These are phyloP conservation scores for Cytospora leucostoma DNA, from an alignment of 2,329 filamentous ascomycete species.

Conservation along the genomic window DNA sequence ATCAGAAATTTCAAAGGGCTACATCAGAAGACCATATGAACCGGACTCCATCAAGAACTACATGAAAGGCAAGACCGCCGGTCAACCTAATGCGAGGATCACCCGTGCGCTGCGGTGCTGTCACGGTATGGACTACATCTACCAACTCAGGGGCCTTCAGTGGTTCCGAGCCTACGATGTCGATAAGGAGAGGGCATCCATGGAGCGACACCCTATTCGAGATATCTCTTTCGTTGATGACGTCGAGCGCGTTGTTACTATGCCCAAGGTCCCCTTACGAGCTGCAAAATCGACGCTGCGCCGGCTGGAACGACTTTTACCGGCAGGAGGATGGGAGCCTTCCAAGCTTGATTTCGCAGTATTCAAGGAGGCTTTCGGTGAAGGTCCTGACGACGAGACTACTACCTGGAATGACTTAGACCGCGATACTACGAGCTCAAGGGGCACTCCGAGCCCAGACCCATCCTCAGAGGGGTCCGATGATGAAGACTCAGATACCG, in stretches of 20 bases:
- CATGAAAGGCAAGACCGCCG: not conserved
- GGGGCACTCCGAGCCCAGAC: not conserved
- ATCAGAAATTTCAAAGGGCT: not conserved
- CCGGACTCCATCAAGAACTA: not conserved
- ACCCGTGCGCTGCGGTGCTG: not conserved
- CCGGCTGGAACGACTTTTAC: not conserved
- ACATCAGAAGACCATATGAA: not conserved
- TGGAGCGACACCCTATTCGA: not conserved
- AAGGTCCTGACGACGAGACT: not conserved
- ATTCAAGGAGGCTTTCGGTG: not conserved
- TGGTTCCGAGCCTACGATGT: not conserved
- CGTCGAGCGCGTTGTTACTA: not conserved
- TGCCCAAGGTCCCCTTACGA: not conserved
- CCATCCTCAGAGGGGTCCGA: not conserved
- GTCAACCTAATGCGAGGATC: constrained; percentile 13
- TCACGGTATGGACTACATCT: constrained; percentile 10
- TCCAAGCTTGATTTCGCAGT: not conserved
- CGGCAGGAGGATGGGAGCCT: not conserved
- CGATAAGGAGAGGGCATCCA: not conserved
- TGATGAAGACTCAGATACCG: not conserved
- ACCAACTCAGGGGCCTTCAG: not conserved
- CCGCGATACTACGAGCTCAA: not conserved
- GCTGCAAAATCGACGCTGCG: not conserved
- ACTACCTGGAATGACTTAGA: not conserved
- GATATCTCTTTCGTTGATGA: not conserved